These are phyloP conservation scores for Fusarium armeniacum DNA, from an alignment of 2,329 filamentous ascomycete species.

Conservation along the genomic window DNA sequence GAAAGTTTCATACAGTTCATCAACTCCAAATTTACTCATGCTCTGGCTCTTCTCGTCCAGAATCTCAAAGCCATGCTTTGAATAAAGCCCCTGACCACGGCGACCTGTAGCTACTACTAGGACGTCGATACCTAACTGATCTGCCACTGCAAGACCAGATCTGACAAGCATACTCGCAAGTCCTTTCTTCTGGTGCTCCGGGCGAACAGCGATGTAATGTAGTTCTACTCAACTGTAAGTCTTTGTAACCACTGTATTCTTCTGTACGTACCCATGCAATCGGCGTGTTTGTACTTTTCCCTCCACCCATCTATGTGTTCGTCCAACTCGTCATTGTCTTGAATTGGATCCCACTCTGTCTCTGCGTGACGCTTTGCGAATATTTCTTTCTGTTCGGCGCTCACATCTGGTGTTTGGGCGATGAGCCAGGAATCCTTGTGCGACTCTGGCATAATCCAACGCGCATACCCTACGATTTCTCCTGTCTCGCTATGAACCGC, in stretches of 20 bases:
- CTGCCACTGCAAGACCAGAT: constrained; percentile 41
- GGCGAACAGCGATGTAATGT: constrained; percentile 45
- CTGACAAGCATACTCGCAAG: constrained; percentile 43
- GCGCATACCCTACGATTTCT: constrained; percentile 45
- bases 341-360: constrained; percentile 10
- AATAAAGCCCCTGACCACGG: constrained; percentile 31
- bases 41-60: constrained; percentile 22
- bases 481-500: constrained; percentile 36
- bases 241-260: fast-evolving
- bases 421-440: constrained; percentile 22
- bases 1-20: constrained; percentile 35
- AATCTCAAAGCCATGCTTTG: constrained; percentile 40
- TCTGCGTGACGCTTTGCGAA: constrained; percentile 8
- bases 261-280: constrained; percentile 23
- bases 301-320: constrained; percentile 28
- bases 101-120: constrained; percentile 40
- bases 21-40: constrained; percentile 11
- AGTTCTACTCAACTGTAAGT: constrained; percentile 28
- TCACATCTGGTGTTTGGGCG: constrained; percentile 36
- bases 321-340: constrained; percentile 19
- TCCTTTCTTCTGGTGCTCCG: constrained; percentile 41
- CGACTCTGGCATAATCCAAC: constrained; percentile 36
- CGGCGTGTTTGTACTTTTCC: constrained; percentile 25
- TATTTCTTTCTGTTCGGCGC: neutral
- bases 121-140: constrained; percentile 35